These are phyloP conservation scores for Aspergillus egyptiacus DNA, from an alignment of 495 filamentous ascomycete genomes.

Conservation along the genomic window DNA sequence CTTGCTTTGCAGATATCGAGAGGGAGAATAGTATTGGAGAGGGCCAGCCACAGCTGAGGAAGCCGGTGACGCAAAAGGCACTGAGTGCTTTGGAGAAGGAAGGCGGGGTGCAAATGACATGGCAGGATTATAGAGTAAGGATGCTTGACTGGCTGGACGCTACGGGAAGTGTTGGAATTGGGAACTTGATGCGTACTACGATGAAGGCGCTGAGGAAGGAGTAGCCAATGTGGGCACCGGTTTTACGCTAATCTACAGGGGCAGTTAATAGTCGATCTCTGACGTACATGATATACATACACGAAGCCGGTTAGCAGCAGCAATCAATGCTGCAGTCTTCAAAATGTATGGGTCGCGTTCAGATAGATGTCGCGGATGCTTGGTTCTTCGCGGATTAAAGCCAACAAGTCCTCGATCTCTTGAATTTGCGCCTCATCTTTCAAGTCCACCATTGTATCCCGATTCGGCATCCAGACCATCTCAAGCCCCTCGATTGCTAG, in stretches of 20 bases:
- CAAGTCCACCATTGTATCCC: constrained; percentile 61
- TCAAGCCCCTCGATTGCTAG: constrained; percentile 64
- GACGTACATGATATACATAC: constrained; percentile 12
- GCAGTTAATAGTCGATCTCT: background rate
- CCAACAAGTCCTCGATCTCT: constrained; percentile 42
- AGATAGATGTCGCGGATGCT: constrained; percentile 65
- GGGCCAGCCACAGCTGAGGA: constrained; percentile 54
- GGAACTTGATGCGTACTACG: constrained; percentile 72
- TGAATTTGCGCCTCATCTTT: constrained; percentile 48
- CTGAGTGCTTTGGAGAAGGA: constrained; percentile 56
- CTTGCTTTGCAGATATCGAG: constrained; percentile 54
- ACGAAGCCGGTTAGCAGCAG: background rate
- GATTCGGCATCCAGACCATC: constrained; percentile 80
- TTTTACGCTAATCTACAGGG: background rate
- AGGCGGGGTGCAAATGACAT: constrained; percentile 64
- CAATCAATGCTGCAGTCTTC: background rate
- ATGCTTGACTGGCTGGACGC: constrained; percentile 66
- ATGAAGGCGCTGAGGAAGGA: constrained; percentile 63
- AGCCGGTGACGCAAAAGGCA: constrained; percentile 67
- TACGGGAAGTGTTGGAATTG: constrained; percentile 59
- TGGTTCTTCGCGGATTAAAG: constrained; percentile 48
- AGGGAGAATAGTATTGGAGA: constrained; percentile 52
- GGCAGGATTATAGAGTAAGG: constrained; percentile 69
- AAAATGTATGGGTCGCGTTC: constrained; percentile 43
- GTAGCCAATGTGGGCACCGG: no score